Evolutionary conservation across 139 green algal genomes (phyloP).

Genomic region (Nannochloris sp.): DNA sequence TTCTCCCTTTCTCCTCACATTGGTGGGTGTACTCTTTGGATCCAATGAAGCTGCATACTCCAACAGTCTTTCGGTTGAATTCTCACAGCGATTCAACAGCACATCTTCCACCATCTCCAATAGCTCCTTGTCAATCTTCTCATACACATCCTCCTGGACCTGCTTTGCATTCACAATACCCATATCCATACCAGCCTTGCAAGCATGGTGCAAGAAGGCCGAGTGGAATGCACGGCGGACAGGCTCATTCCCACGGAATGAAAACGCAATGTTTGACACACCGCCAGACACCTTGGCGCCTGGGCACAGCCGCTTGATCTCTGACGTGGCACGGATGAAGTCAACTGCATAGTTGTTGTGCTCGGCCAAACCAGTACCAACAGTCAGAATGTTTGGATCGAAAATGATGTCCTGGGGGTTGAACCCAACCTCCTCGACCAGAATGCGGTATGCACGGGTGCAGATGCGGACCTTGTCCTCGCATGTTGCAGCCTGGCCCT

Average conservation of each 20-base stretch:
- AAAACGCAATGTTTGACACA: constrained; percentile 98
- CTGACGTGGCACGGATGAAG: constrained; percentile 84
- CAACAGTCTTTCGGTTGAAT: constrained; percentile 93
- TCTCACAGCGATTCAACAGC: constrained; percentile 93
- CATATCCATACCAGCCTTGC: constrained; percentile 97
- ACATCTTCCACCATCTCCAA: constrained; percentile 95
- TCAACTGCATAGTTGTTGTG: constrained; percentile 99
- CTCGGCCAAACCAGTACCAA: constrained; percentile 92
- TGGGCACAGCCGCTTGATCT: constrained; percentile 94
- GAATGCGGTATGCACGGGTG: constrained; percentile 82
- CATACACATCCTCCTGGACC: constrained; percentile 89
- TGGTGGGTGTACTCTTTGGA: constrained; percentile 86
- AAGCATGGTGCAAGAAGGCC: constrained; percentile 92
- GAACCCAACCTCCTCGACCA: constrained; percentile 94
- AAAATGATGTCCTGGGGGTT: constrained; percentile 97
- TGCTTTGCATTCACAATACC: constrained; percentile 94
- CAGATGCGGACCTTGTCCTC: constrained; percentile 89
- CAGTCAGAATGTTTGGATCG: constrained; percentile 98
- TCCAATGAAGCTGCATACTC: constrained; percentile 84
- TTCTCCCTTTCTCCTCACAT: constrained; percentile 58
- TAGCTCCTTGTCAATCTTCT: constrained; percentile 97
- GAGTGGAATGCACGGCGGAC: constrained; percentile 89
- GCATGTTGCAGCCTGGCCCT: constrained; percentile 66
- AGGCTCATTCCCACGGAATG: constrained; percentile 94
- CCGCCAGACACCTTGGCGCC: constrained; percentile 91